Evolutionary conservation across 345 rosid species (phyloP).

Genomic region (Lumnitzera littorea): DNA sequence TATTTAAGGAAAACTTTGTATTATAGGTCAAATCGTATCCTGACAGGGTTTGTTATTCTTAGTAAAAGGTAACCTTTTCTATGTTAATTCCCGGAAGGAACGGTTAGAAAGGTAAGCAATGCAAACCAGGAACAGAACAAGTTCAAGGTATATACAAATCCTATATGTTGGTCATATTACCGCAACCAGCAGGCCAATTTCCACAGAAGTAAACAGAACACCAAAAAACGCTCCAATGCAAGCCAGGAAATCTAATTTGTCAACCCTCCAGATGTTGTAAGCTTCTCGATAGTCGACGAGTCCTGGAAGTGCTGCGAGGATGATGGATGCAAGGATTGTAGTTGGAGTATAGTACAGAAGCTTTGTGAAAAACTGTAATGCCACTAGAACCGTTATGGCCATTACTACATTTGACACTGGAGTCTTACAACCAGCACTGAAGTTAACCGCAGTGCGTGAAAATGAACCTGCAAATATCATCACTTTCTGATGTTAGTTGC

Average conservation of each 20-base stretch:
- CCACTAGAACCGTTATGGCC: constrained; percentile 67
- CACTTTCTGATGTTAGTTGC: not conserved
- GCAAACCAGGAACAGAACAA: not conserved
- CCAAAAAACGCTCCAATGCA: constrained; percentile 84
- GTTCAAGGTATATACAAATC: not conserved
- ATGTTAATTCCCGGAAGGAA: not conserved
- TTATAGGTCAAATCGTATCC: too few species aligned
- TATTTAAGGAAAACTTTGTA: too few species aligned
- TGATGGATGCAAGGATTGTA: constrained; percentile 75
- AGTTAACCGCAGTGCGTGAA: constrained; percentile 86
- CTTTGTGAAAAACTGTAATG: constrained; percentile 54
- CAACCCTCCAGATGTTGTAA: constrained; percentile 63
- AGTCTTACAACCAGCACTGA: constrained; percentile 76
- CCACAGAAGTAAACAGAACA: constrained; percentile 70
- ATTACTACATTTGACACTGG: constrained; percentile 78
- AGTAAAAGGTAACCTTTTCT: too few species aligned
- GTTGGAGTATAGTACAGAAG: constrained; percentile 74
- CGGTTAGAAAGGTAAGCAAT: not conserved
- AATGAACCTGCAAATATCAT: constrained; percentile 54
- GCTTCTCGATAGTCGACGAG: constrained; percentile 57
- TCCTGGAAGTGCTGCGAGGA: constrained; percentile 84
- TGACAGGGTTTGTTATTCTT: too few species aligned
- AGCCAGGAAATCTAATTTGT: constrained; percentile 79
- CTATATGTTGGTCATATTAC: constrained; percentile 22
- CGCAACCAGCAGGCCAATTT: constrained; percentile 78